Percentiles rank a stretch among this genome's conserved stretches.
Conservation (phyloP, 2,329 filamentous ascomycete species). For the Fusarium cyanostomum region DNA sequence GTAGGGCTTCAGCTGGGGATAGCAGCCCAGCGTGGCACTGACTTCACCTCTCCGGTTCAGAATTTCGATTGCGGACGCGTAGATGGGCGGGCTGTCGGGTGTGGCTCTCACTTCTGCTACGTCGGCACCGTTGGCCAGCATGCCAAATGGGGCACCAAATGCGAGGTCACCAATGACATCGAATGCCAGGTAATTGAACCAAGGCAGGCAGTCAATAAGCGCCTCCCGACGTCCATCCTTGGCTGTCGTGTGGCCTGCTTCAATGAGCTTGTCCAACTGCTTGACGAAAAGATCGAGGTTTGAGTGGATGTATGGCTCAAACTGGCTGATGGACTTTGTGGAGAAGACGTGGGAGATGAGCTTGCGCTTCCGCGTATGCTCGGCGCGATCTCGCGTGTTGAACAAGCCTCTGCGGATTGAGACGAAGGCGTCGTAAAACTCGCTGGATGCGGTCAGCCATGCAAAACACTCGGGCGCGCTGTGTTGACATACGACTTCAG, state of each 20-base stretch:
- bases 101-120: slow-evolving; percentile 76
- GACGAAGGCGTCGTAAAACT: slow-evolving; percentile 93
- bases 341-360: slow-evolving; percentile 88
- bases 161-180: slow-evolving; percentile 61
- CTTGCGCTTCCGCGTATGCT: slow-evolving; percentile 91
- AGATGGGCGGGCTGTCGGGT: slow-evolving; percentile 69
- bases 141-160: slow-evolving; percentile 65
- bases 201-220: slow-evolving; percentile 76
- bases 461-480: rapidly evolving
- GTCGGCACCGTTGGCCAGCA: slow-evolving; percentile 80
- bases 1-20: slow-evolving; percentile 79
- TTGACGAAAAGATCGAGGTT: slow-evolving; percentile 79
- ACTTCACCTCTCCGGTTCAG: slow-evolving; percentile 90
- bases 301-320: slow-evolving; percentile 87
- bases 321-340: slow-evolving; percentile 80
- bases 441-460: slow-evolving; percentile 54
- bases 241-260: slow-evolving; percentile 57
- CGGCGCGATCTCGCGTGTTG: slow-evolving; percentile 83
- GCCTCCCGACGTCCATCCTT: slow-evolving; percentile 69
- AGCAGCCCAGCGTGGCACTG: slow-evolving; percentile 79
- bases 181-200: slow-evolving; percentile 71
- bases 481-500: slow-evolving; percentile 67
- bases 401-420: slow-evolving; percentile 87
- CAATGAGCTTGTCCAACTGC: slow-evolving; percentile 74
- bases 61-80: slow-evolving; percentile 84